Base-by-base conservation (phyloP, 2,329 filamentous ascomycete genomes). In the Diaporthe helianthi region DNA sequence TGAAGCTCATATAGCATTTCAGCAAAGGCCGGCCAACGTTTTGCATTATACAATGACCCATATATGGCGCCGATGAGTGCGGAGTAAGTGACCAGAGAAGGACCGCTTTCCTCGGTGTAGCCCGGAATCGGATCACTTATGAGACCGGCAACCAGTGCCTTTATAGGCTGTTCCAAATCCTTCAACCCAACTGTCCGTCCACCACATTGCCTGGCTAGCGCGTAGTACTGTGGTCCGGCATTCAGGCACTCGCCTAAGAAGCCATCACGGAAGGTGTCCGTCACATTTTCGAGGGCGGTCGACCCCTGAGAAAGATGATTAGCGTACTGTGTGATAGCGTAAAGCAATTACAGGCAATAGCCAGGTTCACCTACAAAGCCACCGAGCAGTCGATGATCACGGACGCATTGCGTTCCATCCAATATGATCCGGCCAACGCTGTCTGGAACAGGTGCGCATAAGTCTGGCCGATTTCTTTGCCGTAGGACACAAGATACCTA, bases 391-490 rank as follows among this genome's bases (percentile, higher is more conserved):
- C 83, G 81, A 54, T 85, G 80, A 53, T 85, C 82, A 9, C 76
- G 78, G 4, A 84, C 80, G 66, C 84, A 83, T 71, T 85, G 82
- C 9, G 82, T 83, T 0, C 83, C 84, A 68, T 86, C 84, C 0
- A 86, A 76, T 15, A 86, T 81, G 54, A 86, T 73, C 5, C 84
- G 79, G 0, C 84, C 84, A 0, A 84, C 83, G 52, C 80, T 81
- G 24, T 79, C 73, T 1, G 84, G 84, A 49, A 86, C 81, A 86
- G 83, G 69, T 80, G 81, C 31, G 82, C 83, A 65, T 84, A 86
- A 0, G 82, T 85, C 74, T 86, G 84, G 0, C 83, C 85, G 54
- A 86, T 85, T 4, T 81, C 83, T 0, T 84, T 86, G 22, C 85
- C 85, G 69, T 86, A 86, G 70, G 82, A 84, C 38, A 85, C 81